These are phyloP conservation scores for Colletotrichum spaethianum DNA, from an alignment of 2,329 filamentous ascomycete species.

Conservation along the genomic window DNA sequence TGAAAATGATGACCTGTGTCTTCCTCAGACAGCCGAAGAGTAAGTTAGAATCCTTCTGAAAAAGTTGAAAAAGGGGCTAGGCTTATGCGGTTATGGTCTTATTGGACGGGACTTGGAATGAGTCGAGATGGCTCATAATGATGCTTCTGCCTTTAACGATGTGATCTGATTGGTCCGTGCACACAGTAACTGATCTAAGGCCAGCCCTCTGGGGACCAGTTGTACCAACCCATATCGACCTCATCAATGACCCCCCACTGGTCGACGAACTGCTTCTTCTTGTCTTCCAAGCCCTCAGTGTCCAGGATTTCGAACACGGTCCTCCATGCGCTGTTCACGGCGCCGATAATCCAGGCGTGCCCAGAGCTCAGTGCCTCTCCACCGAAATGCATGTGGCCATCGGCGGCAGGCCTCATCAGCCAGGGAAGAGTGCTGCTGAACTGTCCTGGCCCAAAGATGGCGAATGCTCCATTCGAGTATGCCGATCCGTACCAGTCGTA, in stretches of 20 bases:
- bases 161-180: neutral
- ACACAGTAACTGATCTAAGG: neutral
- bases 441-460: slow-evolving; percentile 45
- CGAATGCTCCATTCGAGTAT: slow-evolving; percentile 45
- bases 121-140: slow-evolving; percentile 29
- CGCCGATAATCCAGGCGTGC: slow-evolving; percentile 47
- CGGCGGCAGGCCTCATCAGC: slow-evolving; percentile 44
- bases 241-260: slow-evolving; percentile 43
- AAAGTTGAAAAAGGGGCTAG: neutral
- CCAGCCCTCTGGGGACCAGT: slow-evolving; percentile 40
- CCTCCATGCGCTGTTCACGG: slow-evolving; percentile 46
- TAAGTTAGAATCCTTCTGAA: neutral
- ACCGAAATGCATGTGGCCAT: slow-evolving; percentile 46
- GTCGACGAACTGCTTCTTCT: slow-evolving; percentile 41
- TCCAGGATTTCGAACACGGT: slow-evolving; percentile 43
- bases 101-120: neutral
- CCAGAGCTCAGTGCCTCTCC: slow-evolving; percentile 47
- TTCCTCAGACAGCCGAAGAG: neutral
- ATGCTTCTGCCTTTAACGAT: neutral
- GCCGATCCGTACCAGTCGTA: slow-evolving; percentile 46
- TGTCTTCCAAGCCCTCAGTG: slow-evolving; percentile 42
- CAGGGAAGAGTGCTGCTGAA: slow-evolving; percentile 44
- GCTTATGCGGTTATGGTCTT: neutral
- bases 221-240: slow-evolving; percentile 46
- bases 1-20: neutral